These are phyloP conservation scores for Cryptococcus sp. DNA, from an alignment of 1,284 basidiomycete species.

Conservation along the genomic window DNA sequence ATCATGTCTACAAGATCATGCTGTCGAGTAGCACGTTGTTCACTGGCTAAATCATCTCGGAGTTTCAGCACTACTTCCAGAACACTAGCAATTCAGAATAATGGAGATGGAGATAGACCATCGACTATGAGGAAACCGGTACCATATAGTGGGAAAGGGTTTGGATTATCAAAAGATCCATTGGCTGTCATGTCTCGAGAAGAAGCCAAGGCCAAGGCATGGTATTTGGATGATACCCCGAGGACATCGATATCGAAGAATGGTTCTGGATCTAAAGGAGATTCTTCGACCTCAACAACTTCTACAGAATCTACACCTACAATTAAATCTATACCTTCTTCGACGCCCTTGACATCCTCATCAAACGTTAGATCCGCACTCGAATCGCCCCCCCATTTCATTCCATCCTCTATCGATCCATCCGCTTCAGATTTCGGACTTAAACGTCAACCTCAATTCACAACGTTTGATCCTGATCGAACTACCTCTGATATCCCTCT, in stretches of 20 bases:
- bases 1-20: no score
- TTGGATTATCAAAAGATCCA: conserved; percentile 47
- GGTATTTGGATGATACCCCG: conserved; percentile 9
- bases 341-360: no score
- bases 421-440: background rate
- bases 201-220: conserved; percentile 3
- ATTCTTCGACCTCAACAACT: background rate
- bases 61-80: no score
- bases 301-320: background rate
- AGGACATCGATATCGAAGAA: no score
- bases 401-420: background rate
- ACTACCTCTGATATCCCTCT: conserved; percentile 3
- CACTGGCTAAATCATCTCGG: no score
- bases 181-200: conserved; percentile 5
- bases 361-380: no score
- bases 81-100: no score
- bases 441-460: conserved; percentile 5
- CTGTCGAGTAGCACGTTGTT: no score
- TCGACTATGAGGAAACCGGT: conserved; percentile 93
- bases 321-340: background rate
- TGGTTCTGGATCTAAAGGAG: background rate
- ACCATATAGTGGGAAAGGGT: conserved; percentile 49
- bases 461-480: conserved; percentile 13
- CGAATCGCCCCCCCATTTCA: no score
- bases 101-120: conserved; percentile 96